Percentiles rank a stretch among this genome's conserved stretches.
These are phyloP conservation scores for Fusarium succisae DNA, from an alignment of 2,329 filamentous ascomycete species.

Conservation along the genomic window DNA sequence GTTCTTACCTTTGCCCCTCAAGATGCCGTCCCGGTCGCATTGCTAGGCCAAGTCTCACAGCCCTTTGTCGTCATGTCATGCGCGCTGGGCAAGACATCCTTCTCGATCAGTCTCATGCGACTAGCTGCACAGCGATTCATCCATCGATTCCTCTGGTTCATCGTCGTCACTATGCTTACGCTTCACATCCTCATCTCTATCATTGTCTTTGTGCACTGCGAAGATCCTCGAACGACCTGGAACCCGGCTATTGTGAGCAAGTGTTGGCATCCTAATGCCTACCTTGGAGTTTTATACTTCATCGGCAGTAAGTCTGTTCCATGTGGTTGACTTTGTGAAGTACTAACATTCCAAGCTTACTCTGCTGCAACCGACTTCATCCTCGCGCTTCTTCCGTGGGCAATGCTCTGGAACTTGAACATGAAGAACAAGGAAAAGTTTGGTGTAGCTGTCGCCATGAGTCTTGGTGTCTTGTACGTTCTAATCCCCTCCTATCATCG, in stretches of 20 bases:
- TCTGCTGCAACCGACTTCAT: slow-evolving; percentile 30
- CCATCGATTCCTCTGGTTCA: slow-evolving; percentile 24
- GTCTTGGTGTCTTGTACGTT: slow-evolving; percentile 25
- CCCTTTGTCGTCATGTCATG: slow-evolving; percentile 31
- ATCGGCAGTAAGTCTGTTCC: background rate
- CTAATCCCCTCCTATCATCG: accelerated
- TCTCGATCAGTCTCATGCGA: slow-evolving; percentile 31
- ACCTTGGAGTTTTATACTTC: slow-evolving; percentile 26
- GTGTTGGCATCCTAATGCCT: slow-evolving; percentile 25
- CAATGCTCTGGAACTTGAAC: slow-evolving; percentile 32
- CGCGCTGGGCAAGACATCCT: slow-evolving; percentile 25
- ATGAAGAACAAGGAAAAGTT: slow-evolving; percentile 36
- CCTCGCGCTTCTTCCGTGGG: slow-evolving; percentile 23
- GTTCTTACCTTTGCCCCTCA: slow-evolving; percentile 1
- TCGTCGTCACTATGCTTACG: slow-evolving; percentile 15
- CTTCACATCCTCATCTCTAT: slow-evolving; percentile 23
- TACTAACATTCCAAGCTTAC: slow-evolving; percentile 4
- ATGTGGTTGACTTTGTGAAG: accelerated
- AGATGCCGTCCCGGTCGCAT: slow-evolving; percentile 13
- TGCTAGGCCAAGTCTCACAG: slow-evolving; percentile 23
- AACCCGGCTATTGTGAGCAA: slow-evolving; percentile 26
- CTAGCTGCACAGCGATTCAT: slow-evolving; percentile 18
- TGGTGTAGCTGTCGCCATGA: slow-evolving; percentile 28
- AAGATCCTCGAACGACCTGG: slow-evolving; percentile 27
- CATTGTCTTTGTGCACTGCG: slow-evolving; percentile 20